Base-by-base conservation (phyloP, 2,329 filamentous ascomycete genomes). In the Didymella segeticola region DNA sequence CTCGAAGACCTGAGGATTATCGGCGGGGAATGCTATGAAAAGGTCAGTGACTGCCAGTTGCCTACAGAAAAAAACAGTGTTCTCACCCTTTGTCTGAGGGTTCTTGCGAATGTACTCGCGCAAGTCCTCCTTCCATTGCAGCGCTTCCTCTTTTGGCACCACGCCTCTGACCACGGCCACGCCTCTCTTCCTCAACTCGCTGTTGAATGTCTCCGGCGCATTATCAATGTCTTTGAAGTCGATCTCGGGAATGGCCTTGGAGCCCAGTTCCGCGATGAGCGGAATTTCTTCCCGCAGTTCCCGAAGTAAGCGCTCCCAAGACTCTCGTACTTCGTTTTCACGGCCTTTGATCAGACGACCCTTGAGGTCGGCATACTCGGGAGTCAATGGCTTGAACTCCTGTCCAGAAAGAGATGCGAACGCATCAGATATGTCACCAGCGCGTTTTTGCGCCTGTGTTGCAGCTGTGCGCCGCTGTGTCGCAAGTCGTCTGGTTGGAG, bases 161-260 rank as follows among this genome's bases (percentile, higher is more conserved):
- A 81, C 79, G 26, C 77, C 75, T 34, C 78, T 71, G 30, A 82
- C 73, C 7, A 81, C 75, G 3, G 79, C 78, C 1, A 81, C 79
- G 15, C 79, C 79, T 27, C 86, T 82, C 64, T 86, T 84, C 62
- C 80, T 80, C 45, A 87, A 77, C 64, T 83, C 82, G 41, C 77
- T 76, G 46, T 77, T 79, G 68, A 89, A 89, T 1, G 80, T 75
- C 20, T 80, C 76, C 2, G 83, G 80, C 45, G 82, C 79, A 47
- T 77, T 73, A 3, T 71, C 72, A 14, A 82, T 69, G 37, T 81
- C 77, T 25, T 75, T 73, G 68, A 78, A 81, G 46, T 79, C 64
- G 30, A 82, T 80, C 53, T 79, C 73, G 0, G 79, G 79, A 14
- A 82, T 73, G 36, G 77, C 66, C 14, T 70, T 73, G 10, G 77